These are phyloP conservation scores for Mycena metata DNA, from an alignment of 768 basidiomycete genomes.

Conservation along the genomic window DNA sequence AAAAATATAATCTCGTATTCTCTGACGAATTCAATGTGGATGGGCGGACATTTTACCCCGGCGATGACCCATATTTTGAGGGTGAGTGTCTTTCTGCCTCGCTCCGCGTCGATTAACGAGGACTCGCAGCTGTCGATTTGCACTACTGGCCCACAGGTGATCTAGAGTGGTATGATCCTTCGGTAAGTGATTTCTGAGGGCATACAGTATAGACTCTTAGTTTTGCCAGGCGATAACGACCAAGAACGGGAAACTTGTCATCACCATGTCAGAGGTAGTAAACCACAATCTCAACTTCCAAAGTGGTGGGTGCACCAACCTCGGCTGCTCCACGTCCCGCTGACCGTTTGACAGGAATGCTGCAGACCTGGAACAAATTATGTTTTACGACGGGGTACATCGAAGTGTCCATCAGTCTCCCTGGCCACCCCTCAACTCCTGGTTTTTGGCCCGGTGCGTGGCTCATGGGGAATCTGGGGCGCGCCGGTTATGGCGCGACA, in stretches of 20 bases:
- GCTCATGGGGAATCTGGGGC: constrained; percentile 90
- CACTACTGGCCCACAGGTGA: constrained; percentile 75
- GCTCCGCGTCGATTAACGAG: neutral
- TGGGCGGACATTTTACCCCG: constrained; percentile 78
- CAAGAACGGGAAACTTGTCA: constrained; percentile 67
- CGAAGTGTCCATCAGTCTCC: constrained; percentile 69
- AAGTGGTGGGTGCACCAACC: constrained; percentile 56
- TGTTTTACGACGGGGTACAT: constrained; percentile 83
- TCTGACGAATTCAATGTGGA: constrained; percentile 79
- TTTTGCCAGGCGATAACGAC: constrained; percentile 63
- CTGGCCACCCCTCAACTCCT: constrained; percentile 57
- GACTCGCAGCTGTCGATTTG: constrained; percentile 70
- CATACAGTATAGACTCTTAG: too few species aligned
- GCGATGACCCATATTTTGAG: constrained; percentile 72
- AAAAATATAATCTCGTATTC: constrained; percentile 78
- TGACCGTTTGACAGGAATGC: constrained; percentile 53
- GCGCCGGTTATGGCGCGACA: constrained; percentile 84
- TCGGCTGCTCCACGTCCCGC: neutral
- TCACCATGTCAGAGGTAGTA: constrained; percentile 69
- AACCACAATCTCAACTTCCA: constrained; percentile 77
- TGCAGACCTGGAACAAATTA: constrained; percentile 83
- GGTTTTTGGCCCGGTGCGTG: constrained; percentile 87
- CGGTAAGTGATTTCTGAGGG: constrained; percentile 45
- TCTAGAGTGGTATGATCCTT: constrained; percentile 72
- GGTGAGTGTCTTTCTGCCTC: neutral